Evolutionary conservation across 1,284 basidiomycete species (phyloP).

Genomic region (Ustilago bromivora): DNA sequence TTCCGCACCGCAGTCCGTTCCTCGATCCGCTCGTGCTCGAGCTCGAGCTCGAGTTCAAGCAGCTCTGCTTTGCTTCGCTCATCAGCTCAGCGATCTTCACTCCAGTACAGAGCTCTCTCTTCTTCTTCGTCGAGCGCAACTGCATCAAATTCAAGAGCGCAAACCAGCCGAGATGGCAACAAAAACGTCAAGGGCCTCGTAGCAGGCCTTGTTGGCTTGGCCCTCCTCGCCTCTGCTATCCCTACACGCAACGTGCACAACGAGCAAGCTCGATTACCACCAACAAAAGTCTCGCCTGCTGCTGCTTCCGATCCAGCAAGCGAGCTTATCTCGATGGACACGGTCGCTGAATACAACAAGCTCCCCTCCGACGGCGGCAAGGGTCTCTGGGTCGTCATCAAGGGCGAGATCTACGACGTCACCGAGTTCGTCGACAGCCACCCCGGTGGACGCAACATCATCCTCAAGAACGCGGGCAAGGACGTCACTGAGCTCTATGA

Average conservation of each 20-base stretch:
- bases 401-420: slow-evolving; percentile 71
- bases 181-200: slow-evolving; percentile 23
- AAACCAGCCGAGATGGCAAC: not conserved
- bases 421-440: slow-evolving; percentile 84
- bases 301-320: slow-evolving; percentile 34
- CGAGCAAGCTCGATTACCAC: slow-evolving; percentile 27
- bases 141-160: not conserved
- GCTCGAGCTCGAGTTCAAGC: slow-evolving; percentile 6
- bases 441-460: slow-evolving; percentile 82
- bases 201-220: slow-evolving; percentile 40
- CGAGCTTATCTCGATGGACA: slow-evolving; percentile 58
- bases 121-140: slow-evolving; percentile 15
- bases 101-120: slow-evolving; percentile 16
- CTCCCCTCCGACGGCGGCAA: slow-evolving; percentile 48
- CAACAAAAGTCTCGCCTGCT: slow-evolving; percentile 21
- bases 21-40: slow-evolving; percentile 29
- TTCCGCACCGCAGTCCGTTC: slow-evolving; percentile 21
- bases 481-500: slow-evolving; percentile 74
- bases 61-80: slow-evolving; percentile 20
- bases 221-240: slow-evolving; percentile 25
- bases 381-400: slow-evolving; percentile 64
- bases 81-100: slow-evolving; percentile 11
- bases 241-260: slow-evolving; percentile 29
- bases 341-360: slow-evolving; percentile 58
- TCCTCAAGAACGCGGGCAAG: slow-evolving; percentile 81